These are phyloP conservation scores for Rhodotorula sp. DNA, from an alignment of 1,284 basidiomycete species.

Conservation along the genomic window DNA sequence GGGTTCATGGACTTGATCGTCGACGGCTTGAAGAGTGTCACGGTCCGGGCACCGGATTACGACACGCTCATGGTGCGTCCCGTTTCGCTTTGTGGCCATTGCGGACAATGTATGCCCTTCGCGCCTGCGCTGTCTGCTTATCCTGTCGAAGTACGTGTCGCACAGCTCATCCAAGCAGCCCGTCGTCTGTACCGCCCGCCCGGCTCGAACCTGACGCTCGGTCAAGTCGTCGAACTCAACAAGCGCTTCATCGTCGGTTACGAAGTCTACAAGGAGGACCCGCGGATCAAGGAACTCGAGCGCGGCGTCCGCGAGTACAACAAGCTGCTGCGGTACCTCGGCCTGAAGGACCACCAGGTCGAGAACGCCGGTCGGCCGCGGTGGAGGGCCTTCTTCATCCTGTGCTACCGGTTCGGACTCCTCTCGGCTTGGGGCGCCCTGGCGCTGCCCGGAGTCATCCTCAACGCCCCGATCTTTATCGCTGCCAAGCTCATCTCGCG, in stretches of 20 bases:
- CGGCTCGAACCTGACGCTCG: constrained; percentile 87
- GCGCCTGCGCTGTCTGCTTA: no score
- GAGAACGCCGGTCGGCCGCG: constrained; percentile 61
- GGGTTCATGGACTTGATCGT: constrained; percentile 90
- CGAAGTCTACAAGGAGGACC: constrained; percentile 82
- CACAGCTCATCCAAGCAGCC: constrained; percentile 87
- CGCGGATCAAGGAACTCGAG: constrained; percentile 77
- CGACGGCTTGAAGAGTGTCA: constrained; percentile 95
- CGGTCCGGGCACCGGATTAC: constrained; percentile 92
- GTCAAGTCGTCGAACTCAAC: constrained; percentile 96
- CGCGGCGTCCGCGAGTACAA: constrained; percentile 91
- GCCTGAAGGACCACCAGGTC: constrained; percentile 92
- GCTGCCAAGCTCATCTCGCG: constrained; percentile 83
- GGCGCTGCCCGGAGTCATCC: constrained; percentile 88
- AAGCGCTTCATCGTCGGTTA: constrained; percentile 94
- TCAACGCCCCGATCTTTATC: constrained; percentile 94
- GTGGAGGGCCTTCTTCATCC: constrained; percentile 82
- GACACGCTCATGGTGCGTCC: constrained; percentile 86
- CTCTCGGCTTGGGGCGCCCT: constrained; percentile 80
- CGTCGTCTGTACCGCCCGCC: constrained; percentile 92
- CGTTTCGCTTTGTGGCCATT: neutral
- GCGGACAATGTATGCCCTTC: neutral
- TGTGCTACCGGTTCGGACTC: constrained; percentile 79
- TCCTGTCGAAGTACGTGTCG: no score
- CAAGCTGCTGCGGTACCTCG: constrained; percentile 82